These are phyloP conservation scores for Guyanaporus albipodus DNA, from an alignment of 768 basidiomycete genomes.

Conservation along the genomic window DNA sequence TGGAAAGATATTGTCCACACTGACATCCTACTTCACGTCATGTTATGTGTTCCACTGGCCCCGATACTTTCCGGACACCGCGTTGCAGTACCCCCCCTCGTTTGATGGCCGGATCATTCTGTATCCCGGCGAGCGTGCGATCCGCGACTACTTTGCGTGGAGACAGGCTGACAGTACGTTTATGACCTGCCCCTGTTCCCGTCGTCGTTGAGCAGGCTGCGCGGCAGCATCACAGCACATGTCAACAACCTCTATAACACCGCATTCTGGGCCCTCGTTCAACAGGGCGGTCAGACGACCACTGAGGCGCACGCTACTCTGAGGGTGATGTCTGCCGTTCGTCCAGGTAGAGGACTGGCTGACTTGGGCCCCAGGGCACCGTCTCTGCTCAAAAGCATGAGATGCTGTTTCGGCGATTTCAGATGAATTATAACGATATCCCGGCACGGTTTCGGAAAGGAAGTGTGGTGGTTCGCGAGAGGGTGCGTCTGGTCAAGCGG, in stretches of 20 bases:
- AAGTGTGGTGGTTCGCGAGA: slow-evolving; percentile 71
- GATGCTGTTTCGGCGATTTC: slow-evolving; percentile 76
- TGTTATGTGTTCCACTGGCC: slow-evolving; percentile 87
- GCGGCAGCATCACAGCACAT: slow-evolving; percentile 59
- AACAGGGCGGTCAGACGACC: slow-evolving; percentile 72
- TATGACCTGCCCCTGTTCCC: background rate
- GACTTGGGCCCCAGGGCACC: slow-evolving; percentile 62
- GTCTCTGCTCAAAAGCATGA: slow-evolving; percentile 89
- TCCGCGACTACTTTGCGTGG: slow-evolving; percentile 95
- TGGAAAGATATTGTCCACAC: slow-evolving; percentile 80
- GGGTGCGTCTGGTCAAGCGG: slow-evolving; percentile 31
- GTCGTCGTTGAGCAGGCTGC: slow-evolving; percentile 14
- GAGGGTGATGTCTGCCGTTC: slow-evolving; percentile 43
- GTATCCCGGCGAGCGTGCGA: slow-evolving; percentile 68
- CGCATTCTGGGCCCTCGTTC: slow-evolving; percentile 89
- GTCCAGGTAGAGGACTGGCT: background rate
- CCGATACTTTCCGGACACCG: slow-evolving; percentile 66
- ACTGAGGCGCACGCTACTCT: slow-evolving; percentile 80
- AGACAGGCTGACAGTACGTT: slow-evolving; percentile 89
- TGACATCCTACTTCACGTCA: slow-evolving; percentile 88
- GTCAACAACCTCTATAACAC: slow-evolving; percentile 99
- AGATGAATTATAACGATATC: slow-evolving; percentile 83
- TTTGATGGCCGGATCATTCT: slow-evolving; percentile 88
- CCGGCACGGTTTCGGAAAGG: slow-evolving; percentile 78
- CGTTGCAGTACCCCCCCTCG: slow-evolving; percentile 78